Evolutionary conservation across 305 asterid genomes (phyloP), one percentile per base, ranked within the genome.

Genomic region (Fraxinus sp.): DNA sequence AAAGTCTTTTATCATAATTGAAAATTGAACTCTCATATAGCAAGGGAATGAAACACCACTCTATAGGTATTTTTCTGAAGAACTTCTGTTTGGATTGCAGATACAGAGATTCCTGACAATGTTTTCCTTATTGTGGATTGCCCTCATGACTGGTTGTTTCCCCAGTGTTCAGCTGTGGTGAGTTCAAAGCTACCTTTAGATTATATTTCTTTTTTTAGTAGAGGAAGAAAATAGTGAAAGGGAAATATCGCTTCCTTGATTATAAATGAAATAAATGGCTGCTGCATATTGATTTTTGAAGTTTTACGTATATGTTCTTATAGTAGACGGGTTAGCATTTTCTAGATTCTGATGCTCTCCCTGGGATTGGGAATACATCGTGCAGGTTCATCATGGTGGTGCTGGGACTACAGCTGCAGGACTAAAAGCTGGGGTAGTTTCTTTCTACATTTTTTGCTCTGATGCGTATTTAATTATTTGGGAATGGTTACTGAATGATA

Each of bases 331-430:
- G 74, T 33, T 49, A 18, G 5, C 79, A 26, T 43, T 37, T 39
- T 81, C 74, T 9, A 79, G 71, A 43, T 83, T 43, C 14, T 79
- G 79, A 68, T 77, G 6, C 28, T 75, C 83, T 81, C 6, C 1
- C 79, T 32, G 57, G 68, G 20, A 75, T 41, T 72, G 43, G n/a
- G 76, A 79, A 62, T 78, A 82, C 20, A 74, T 77, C 78, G 16
- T 84, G 81, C 87, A 96, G 99, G 94, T 96, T 88, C 99, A 96
- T 86, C 99, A 94, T 9, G 99, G 99, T 30, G 99, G 99, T 64
- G 98, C 99, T 86, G 99, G 99, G 85, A 96, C 99, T 70, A 96
- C 98, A 52, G 98, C 98, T 16, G 88, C 95, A 3, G 98, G 99
- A 82, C 90, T 96, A 76, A 90, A 89, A 89, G 94, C 99, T 26